Evolutionary conservation across 345 rosid genomes (phyloP).

Genomic region (Laguncularia racemosa): DNA sequence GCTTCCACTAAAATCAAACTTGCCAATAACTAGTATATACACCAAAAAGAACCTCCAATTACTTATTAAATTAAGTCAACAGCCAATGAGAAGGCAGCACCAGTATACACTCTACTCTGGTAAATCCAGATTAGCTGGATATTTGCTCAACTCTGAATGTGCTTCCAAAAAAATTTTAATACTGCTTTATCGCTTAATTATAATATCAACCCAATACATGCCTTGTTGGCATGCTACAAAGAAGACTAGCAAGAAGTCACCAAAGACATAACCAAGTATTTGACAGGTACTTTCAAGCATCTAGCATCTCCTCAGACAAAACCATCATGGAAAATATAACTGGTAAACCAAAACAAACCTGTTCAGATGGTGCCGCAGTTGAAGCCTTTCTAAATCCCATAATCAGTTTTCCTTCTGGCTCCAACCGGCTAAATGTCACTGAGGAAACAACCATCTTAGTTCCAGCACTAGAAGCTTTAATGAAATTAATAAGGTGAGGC

Average conservation of each 20-base stretch:
- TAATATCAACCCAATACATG: too few relatives aligned
- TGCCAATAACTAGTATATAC: not conserved
- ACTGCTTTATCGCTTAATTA: too few relatives aligned
- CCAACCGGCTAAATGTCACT: slow-evolving; percentile 91
- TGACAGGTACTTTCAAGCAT: too few relatives aligned
- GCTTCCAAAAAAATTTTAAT: too few relatives aligned
- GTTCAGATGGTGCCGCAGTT: slow-evolving; percentile 58
- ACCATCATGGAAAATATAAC: slow-evolving; percentile 1
- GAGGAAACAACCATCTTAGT: slow-evolving; percentile 19
- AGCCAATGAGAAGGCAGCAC: too few relatives aligned
- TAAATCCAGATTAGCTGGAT: too few relatives aligned
- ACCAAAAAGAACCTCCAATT: not conserved
- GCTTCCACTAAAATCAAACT: too few relatives aligned
- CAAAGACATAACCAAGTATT: too few relatives aligned
- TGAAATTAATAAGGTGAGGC: not conserved
- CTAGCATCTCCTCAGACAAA: not conserved
- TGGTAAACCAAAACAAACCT: slow-evolving; percentile 41
- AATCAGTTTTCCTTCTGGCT: slow-evolving; percentile 88
- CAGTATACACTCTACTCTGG: too few relatives aligned
- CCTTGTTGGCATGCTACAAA: too few relatives aligned
- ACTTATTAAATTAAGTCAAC: not conserved
- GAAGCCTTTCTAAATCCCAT: slow-evolving; percentile 96
- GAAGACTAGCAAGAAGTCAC: too few relatives aligned
- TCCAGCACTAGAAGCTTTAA: slow-evolving; percentile 1
- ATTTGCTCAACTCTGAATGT: too few relatives aligned